Percentiles rank a stretch among this genome's conserved stretches.
Evolutionary conservation across 2,329 filamentous ascomycete genomes (phyloP).

Genomic region (Cercospora sp.): DNA sequence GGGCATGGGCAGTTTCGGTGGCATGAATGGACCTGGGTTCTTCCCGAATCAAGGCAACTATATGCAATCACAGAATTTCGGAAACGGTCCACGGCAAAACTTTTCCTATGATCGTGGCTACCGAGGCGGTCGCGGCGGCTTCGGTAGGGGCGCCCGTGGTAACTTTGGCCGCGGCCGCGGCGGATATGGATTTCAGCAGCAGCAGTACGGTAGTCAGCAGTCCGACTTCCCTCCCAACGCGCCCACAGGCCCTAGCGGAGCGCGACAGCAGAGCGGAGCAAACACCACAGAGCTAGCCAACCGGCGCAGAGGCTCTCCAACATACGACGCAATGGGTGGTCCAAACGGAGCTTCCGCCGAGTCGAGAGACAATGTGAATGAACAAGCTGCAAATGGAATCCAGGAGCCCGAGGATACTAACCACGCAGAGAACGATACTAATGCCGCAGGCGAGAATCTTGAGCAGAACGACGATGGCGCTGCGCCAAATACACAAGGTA

Average conservation of each 20-base stretch:
- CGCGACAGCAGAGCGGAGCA: slow-evolving; percentile 25
- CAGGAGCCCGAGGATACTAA: slow-evolving; percentile 39
- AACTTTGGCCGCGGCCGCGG: slow-evolving; percentile 32
- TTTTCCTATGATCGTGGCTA: slow-evolving; percentile 67
- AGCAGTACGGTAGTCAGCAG: slow-evolving; percentile 30
- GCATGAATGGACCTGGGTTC: slow-evolving; percentile 72
- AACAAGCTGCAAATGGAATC: slow-evolving; percentile 34
- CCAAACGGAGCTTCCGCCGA: slow-evolving; percentile 21
- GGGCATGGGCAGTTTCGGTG: slow-evolving; percentile 62
- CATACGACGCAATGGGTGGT: slow-evolving; percentile 33
- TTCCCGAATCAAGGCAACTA: slow-evolving; percentile 54
- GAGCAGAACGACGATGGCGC: slow-evolving; percentile 22
- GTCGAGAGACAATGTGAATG: slow-evolving; percentile 19
- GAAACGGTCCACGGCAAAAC: slow-evolving; percentile 45
- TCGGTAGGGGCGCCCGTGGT: slow-evolving; percentile 37
- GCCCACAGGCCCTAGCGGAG: slow-evolving; percentile 20
- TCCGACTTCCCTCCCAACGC: slow-evolving; percentile 25
- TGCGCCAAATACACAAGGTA: slow-evolving; percentile 20
- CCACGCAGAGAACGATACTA: slow-evolving; percentile 36
- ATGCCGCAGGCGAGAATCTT: slow-evolving; percentile 28
- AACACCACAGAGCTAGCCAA: slow-evolving; percentile 20
- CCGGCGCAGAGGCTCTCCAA: slow-evolving; percentile 34
- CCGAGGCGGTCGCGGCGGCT: slow-evolving; percentile 56
- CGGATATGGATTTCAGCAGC: slow-evolving; percentile 31
- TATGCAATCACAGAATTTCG: slow-evolving; percentile 48